Evolutionary conservation across 768 basidiomycete species (phyloP).

Genomic region (Leucocoprinus sp.): DNA sequence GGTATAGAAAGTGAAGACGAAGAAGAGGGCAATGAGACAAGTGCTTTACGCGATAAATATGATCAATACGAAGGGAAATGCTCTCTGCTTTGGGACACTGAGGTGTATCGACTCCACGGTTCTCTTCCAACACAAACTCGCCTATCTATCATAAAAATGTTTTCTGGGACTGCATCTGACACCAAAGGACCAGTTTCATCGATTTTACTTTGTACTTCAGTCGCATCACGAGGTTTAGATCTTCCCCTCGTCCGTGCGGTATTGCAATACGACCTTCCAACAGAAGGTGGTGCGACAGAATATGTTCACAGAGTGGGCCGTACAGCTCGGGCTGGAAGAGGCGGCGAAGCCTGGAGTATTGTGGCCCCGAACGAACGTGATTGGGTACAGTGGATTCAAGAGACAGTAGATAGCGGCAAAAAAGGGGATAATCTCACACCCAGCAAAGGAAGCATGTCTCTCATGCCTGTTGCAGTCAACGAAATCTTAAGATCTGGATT

Average conservation of each 20-base stretch:
- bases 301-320: slow-evolving; percentile 96
- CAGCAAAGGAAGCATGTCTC: slow-evolving; percentile 28
- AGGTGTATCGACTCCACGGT: slow-evolving; percentile 87
- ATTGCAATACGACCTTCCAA: slow-evolving; percentile 94
- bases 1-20: slow-evolving; percentile 16
- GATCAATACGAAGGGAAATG: slow-evolving; percentile 39
- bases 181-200: slow-evolving; percentile 27
- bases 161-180: slow-evolving; percentile 40
- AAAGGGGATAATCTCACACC: slow-evolving; percentile 15
- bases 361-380: slow-evolving; percentile 78
- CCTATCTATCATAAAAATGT: slow-evolving; percentile 73
- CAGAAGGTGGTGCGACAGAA: slow-evolving; percentile 93
- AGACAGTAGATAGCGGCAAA: slow-evolving; percentile 59
- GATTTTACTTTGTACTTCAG: slow-evolving; percentile 89
- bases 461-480: slow-evolving; percentile 61
- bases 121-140: slow-evolving; percentile 79
- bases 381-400: slow-evolving; percentile 90
- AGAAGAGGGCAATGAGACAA: slow-evolving; percentile 16
- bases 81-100: slow-evolving; percentile 71
- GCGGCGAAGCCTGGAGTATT: slow-evolving; percentile 94
- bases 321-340: slow-evolving; percentile 92
- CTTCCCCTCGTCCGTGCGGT: slow-evolving; percentile 91
- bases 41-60: background rate
- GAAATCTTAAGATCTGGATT: slow-evolving; percentile 72
- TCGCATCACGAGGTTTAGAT: slow-evolving; percentile 97